phyloP scores from a whole-genome alignment of 352 stramenopile genomes.

The Pilasporangium apinafurcum region DNA sequence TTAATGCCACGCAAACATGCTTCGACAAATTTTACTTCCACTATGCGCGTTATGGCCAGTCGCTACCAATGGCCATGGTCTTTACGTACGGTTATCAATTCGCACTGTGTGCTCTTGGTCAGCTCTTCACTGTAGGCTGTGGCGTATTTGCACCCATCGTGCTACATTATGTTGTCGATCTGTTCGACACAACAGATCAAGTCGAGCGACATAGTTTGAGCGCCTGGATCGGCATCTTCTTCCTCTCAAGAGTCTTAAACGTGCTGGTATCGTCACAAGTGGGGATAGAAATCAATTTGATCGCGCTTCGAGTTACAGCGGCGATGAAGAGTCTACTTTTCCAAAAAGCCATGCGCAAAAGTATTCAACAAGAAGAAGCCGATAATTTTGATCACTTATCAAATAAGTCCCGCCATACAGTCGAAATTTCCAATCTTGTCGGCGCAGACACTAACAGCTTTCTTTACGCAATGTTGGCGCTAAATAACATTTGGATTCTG shows the following conservation, averaged over 20 bases:
- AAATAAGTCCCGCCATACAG: neutral
- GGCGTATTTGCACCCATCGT: conserved; percentile 8
- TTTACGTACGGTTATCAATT: neutral
- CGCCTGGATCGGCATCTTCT: neutral
- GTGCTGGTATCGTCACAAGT: conserved; percentile 7
- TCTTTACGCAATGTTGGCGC: neutral
- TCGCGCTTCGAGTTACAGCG: conserved; percentile 1
- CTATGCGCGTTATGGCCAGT: neutral
- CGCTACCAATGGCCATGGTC: neutral
- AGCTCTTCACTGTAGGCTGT: conserved; percentile 22
- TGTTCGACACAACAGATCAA: neutral
- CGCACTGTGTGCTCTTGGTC: neutral
- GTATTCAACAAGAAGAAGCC: neutral
- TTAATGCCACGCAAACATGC: neutral
- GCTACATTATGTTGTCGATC: conserved; percentile 6
- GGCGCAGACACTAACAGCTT: conserved; percentile 2
- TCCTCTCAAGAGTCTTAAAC: conserved; percentile 1
- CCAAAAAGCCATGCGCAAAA: conserved; percentile 6
- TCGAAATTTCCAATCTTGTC: conserved; percentile 7
- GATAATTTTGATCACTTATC: conserved; percentile 2
- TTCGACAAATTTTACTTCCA: neutral
- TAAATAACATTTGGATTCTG: conserved; percentile 16
- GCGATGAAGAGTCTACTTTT: conserved; percentile 4
- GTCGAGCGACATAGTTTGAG: neutral
- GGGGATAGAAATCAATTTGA: neutral